These are phyloP conservation scores for Spencermartinsiella ligniputridi DNA, from an alignment of 1,139 yeast genomes.

Conservation along the genomic window DNA sequence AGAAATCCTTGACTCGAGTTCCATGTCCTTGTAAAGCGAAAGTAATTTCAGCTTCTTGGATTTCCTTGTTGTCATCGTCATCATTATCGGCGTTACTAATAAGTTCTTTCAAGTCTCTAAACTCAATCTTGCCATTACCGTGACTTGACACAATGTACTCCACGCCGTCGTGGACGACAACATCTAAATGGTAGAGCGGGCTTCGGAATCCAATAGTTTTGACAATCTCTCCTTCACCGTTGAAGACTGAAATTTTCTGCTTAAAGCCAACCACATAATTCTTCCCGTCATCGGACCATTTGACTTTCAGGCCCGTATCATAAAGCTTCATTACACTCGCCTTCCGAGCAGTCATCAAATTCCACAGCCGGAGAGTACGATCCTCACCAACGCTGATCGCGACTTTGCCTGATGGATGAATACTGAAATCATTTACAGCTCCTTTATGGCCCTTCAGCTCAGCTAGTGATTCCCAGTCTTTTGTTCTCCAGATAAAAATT, in stretches of 20 bases:
- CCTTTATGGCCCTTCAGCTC: constrained; percentile 76
- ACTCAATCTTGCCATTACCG: constrained; percentile 66
- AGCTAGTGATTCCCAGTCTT: constrained; percentile 94
- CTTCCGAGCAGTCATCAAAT: constrained; percentile 94
- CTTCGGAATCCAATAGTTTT: constrained; percentile 43
- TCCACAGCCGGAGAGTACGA: constrained; percentile 83
- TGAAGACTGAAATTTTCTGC: constrained; percentile 60
- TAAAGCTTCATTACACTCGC: constrained; percentile 78
- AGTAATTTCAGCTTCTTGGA: too few species aligned
- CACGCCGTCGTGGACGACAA: constrained; percentile 31
- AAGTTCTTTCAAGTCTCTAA: constrained; percentile 40
- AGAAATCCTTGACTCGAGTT: constrained; percentile 75
- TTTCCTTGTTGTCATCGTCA: constrained; percentile 29
- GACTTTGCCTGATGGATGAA: constrained; percentile 89
- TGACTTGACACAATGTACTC: constrained; percentile 67
- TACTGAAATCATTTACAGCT: constrained; percentile 69
- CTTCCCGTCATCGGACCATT: constrained; percentile 49
- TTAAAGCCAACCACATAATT: constrained; percentile 71
- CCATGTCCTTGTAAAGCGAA: constrained; percentile 75
- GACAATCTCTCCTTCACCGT: constrained; percentile 60
- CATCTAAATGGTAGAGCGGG: constrained; percentile 66
- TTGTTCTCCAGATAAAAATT: constrained; percentile 88
- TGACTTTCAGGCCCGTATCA: constrained; percentile 49
- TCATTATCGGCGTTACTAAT: constrained; percentile 31
- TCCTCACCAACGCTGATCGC: constrained; percentile 89